A percentile compares a stretch with the other conserved stretches of the same genome.
phyloP scores from a whole-genome alignment of 1,139 yeast genomes.

The Blastobotrys ciferrii region DNA sequence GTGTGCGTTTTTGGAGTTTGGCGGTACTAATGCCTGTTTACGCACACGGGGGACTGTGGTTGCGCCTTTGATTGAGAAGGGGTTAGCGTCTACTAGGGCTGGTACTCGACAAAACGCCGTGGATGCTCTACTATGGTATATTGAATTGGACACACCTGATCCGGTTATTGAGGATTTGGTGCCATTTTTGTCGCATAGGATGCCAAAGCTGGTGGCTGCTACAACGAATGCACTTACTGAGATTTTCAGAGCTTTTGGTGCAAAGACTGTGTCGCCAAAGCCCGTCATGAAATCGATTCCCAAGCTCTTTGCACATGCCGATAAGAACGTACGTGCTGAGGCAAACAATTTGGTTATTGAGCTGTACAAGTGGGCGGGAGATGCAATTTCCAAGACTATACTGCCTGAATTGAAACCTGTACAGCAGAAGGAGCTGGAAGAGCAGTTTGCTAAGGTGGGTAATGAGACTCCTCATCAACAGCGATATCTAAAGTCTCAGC shows the following conservation, averaged over 20 bases:
- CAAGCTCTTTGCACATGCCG: slow-evolving; percentile 81
- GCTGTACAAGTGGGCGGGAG: slow-evolving; percentile 75
- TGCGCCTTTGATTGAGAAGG: slow-evolving; percentile 71
- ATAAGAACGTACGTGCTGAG: slow-evolving; percentile 79
- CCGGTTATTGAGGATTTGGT: slow-evolving; percentile 65
- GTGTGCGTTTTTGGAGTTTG: slow-evolving; percentile 56
- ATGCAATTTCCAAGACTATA: slow-evolving; percentile 55
- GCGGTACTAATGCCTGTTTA: slow-evolving; percentile 47
- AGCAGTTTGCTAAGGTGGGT: slow-evolving; percentile 58
- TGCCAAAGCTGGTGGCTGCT: slow-evolving; percentile 80
- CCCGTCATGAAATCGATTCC: slow-evolving; percentile 59
- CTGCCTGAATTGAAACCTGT: slow-evolving; percentile 81
- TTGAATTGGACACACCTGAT: slow-evolving; percentile 66
- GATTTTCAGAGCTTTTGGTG: slow-evolving; percentile 68
- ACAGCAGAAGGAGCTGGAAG: slow-evolving; percentile 81
- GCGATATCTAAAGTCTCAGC: slow-evolving; percentile 56
- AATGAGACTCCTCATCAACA: slow-evolving; percentile 51
- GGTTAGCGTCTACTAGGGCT: slow-evolving; percentile 70
- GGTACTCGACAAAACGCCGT: slow-evolving; percentile 67
- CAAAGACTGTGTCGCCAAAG: slow-evolving; percentile 61
- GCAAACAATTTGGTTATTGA: slow-evolving; percentile 69
- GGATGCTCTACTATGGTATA: slow-evolving; percentile 59
- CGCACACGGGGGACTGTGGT: slow-evolving; percentile 47
- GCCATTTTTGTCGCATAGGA: slow-evolving; percentile 58
- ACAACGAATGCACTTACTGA: slow-evolving; percentile 55